Evolutionary conservation across 1,139 yeast species (phyloP).

Genomic region (Torulaspora pretoriensis): DNA sequence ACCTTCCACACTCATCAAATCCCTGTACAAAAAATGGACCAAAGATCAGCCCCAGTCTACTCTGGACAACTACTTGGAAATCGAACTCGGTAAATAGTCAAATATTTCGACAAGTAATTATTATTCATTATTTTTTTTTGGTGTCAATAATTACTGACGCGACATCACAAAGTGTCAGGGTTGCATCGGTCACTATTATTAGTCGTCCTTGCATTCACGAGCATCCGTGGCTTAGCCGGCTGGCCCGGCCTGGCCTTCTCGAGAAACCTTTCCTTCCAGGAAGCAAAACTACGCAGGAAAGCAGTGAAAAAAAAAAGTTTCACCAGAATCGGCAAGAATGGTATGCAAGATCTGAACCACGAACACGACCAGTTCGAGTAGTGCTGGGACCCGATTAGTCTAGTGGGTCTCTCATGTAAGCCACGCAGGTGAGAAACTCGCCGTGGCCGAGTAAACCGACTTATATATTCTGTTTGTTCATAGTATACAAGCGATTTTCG

Average conservation of each 20-base stretch:
- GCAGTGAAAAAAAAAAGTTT: neutral
- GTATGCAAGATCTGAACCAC: neutral
- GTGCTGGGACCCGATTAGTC: neutral
- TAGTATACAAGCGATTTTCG: constrained; percentile 2
- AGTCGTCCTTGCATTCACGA: too few relatives aligned
- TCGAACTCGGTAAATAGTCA: neutral
- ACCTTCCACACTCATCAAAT: constrained; percentile 11
- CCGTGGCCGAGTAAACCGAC: neutral
- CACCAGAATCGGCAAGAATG: neutral
- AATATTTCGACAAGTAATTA: neutral
- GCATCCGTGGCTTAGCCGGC: neutral
- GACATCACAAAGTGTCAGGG: neutral
- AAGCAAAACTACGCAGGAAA: neutral
- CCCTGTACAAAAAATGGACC: constrained; percentile 12
- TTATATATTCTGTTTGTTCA: neutral
- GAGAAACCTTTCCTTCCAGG: neutral
- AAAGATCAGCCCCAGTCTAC: neutral
- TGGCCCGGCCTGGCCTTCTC: neutral
- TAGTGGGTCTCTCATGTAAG: neutral
- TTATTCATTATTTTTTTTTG: neutral
- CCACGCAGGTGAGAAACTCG: neutral
- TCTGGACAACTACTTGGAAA: neutral
- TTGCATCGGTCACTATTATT: neutral
- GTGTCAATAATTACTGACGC: neutral
- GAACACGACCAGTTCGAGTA: neutral